Percentiles rank a stretch among this genome's conserved stretches.
Conservation (phyloP, 345 rosid species). For the Aquilaria malaccensis region DNA sequence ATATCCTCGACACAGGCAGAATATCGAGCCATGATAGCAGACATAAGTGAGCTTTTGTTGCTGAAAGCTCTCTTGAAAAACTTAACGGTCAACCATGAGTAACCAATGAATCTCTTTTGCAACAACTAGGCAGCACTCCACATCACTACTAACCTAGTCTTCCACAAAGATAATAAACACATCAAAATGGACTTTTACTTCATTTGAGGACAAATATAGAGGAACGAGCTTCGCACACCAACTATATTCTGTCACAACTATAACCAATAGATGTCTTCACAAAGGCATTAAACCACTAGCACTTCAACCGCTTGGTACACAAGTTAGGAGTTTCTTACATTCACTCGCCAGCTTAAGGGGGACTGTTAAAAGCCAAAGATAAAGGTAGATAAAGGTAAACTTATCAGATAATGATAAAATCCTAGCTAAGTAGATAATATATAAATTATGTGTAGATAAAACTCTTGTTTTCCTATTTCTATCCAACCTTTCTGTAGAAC, state of each 20-base stretch:
- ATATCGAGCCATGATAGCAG: conserved; percentile 6
- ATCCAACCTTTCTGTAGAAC: no score
- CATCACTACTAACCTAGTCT: neutral
- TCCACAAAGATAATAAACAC: conserved; percentile 7
- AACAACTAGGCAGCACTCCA: neutral
- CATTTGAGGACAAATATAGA: neutral
- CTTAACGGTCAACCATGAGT: neutral
- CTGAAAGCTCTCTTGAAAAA: neutral
- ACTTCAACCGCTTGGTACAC: no score
- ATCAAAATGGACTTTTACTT: conserved; percentile 3
- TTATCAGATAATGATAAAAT: no score
- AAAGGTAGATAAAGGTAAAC: no score
- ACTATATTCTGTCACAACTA: neutral
- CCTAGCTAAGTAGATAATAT: no score
- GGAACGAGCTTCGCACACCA: neutral
- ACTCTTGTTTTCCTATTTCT: no score
- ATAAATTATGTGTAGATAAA: no score
- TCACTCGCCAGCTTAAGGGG: no score
- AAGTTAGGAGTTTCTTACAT: no score
- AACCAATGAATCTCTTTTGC: neutral
- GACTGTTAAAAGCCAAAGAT: no score
- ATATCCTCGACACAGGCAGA: neutral
- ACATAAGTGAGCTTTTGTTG: neutral
- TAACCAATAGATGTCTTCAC: conserved; percentile 1
- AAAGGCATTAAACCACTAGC: no score